Base-by-base conservation (phyloP, 148 eudicot species). In the Beta vulgaris region DNA sequence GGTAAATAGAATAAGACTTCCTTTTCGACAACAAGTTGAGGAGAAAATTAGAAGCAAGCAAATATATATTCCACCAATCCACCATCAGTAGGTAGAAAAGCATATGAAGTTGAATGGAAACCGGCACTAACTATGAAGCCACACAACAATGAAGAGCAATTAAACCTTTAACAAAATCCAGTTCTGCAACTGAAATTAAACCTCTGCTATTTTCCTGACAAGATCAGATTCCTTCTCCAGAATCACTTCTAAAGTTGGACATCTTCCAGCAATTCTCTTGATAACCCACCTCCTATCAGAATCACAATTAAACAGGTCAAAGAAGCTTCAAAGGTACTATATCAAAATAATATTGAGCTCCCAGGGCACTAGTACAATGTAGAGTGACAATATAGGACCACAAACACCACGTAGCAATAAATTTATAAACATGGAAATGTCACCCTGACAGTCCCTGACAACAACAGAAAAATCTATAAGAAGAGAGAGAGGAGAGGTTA, bases 151-250 rank as follows among this genome's bases (percentile, higher is more conserved):
- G 73, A 79, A 77, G 80, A 84, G 82, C 79, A 78, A 69, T 77
- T 78, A 81, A 83, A 81, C 86, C 76, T 84, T 67, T 59, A 79
- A 82, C 51, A 83, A 72, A 23, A 84, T 73, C 79, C 76, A 82
- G 73, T 78, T 84, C 76, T 46, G 74, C 75, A 81, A 76, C 79
- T 79, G 87, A 85, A 78, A 85, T 66, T 70, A 80, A 85, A 93
- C 98, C 98, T 93, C 98, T 70, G 90, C 97, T 68, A 93, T 76
- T 75, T 80, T 83, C 82, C 88, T 85, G 80, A 91, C 97, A 81
- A 90, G 79, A 71, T 86, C 84, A 64, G 97, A 90, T 84, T 93
- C 98, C 75, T 87, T 88, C 76, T 84, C 90, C 77, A 93, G 64
- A 63, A 91, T 86, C 81, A 85, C 87, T 76, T 80, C 86, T 76